phyloP scores from a whole-genome alignment of 2,329 filamentous ascomycete genomes.

The Blastomyces gilchristii region DNA sequence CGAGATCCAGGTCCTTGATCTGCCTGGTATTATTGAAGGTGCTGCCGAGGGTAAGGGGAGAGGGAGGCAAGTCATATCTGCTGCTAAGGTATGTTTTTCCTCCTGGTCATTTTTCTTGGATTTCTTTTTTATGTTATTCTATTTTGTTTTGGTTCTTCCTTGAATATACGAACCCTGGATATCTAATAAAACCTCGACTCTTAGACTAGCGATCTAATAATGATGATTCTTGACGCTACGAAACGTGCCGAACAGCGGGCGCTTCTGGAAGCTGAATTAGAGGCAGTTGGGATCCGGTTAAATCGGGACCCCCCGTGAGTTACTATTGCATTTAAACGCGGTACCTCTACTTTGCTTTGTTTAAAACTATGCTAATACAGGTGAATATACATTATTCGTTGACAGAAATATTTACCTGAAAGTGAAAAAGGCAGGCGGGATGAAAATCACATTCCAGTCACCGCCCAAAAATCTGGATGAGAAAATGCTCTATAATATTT shows the following conservation, averaged over 20 bases:
- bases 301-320: conserved; percentile 82
- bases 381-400: background rate
- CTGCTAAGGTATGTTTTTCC: conserved; percentile 58
- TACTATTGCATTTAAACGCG: background rate
- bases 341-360: background rate
- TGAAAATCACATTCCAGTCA: conserved; percentile 94
- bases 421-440: conserved; percentile 85
- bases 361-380: background rate
- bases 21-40: conserved; percentile 96
- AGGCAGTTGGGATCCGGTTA: conserved; percentile 86
- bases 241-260: conserved; percentile 90
- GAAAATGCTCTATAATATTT: conserved; percentile 95
- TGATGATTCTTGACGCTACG: conserved; percentile 95
- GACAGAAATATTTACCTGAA: conserved; percentile 92
- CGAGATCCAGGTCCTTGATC: conserved; percentile 94
- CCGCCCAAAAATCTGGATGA: conserved; percentile 89
- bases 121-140: background rate
- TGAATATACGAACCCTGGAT: background rate
- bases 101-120: background rate
- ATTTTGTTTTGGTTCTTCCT: too few species aligned
- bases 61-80: conserved; percentile 91
- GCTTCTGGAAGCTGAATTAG: conserved; percentile 80
- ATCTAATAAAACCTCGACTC: background rate
- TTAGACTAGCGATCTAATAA: conserved; percentile 81
- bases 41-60: conserved; percentile 91